These are phyloP conservation scores for Cryphonectria japonica DNA, from an alignment of 2,329 filamentous ascomycete species.

Conservation along the genomic window DNA sequence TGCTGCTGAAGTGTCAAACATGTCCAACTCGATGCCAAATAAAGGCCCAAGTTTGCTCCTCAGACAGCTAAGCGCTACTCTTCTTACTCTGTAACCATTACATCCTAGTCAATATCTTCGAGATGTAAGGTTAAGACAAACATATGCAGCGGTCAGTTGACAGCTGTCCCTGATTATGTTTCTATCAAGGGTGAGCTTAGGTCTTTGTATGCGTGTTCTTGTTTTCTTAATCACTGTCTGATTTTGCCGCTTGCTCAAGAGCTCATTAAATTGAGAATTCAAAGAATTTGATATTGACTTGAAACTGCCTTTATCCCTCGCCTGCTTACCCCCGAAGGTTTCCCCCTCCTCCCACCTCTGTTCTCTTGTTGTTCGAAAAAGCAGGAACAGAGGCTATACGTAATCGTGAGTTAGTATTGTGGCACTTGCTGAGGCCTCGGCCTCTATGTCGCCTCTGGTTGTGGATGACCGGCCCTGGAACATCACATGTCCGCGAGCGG, in stretches of 20 bases:
- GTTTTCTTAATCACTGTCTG: background rate
- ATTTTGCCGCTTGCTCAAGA: background rate
- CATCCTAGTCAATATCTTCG: background rate
- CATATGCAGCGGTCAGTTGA: background rate
- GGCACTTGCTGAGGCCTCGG: background rate
- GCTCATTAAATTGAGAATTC: no score
- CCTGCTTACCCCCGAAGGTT: background rate
- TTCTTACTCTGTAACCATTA: background rate
- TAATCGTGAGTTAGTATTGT: background rate
- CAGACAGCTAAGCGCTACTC: no score
- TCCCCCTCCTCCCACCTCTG: no score
- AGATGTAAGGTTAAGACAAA: background rate
- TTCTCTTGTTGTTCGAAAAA: background rate
- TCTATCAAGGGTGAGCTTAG: background rate
- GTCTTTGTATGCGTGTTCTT: background rate
- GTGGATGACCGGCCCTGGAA: background rate
- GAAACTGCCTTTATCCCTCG: background rate
- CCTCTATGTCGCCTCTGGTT: background rate
- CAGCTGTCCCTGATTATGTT: background rate
- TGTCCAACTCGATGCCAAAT: background rate
- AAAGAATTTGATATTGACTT: background rate
- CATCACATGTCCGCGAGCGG: background rate
- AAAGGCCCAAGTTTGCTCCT: no score
- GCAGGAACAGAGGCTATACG: background rate
- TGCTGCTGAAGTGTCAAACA: background rate